Conservation (phyloP, 2,329 filamentous ascomycete species). For the Neonectria faginata region DNA sequence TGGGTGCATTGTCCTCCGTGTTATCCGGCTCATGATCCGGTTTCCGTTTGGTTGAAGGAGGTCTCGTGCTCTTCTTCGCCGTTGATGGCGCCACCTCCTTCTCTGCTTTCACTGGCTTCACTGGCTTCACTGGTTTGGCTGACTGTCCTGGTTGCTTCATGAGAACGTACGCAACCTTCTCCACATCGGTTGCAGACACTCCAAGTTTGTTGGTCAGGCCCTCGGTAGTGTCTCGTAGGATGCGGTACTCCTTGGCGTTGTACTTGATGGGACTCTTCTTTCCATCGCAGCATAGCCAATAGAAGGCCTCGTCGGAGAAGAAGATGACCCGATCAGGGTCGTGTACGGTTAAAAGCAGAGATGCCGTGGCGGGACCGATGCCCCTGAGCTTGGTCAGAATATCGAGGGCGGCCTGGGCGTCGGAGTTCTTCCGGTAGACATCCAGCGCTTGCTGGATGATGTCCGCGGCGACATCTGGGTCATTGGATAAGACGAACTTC, state of each 20-base stretch:
- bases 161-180: conserved; percentile 78
- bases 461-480: conserved; percentile 56
- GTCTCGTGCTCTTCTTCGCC: conserved; percentile 20
- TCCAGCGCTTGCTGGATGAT: conserved; percentile 66
- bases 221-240: conserved; percentile 60
- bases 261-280: conserved; percentile 72
- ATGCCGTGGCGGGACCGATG: conserved; percentile 83
- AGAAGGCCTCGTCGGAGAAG: conserved; percentile 84
- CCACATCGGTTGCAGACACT: conserved; percentile 71
- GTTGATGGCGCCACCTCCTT: conserved; percentile 21
- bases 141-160: conserved; percentile 57
- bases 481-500: conserved; percentile 72
- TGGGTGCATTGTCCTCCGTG: conserved; percentile 31
- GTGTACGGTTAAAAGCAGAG: conserved; percentile 76
- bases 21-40: conserved; percentile 18
- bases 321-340: conserved; percentile 72
- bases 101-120: background rate
- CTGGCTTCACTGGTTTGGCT: background rate
- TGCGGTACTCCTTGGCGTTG: conserved; percentile 73
- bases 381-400: conserved; percentile 73
- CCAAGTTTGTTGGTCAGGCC: conserved; percentile 61
- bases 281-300: conserved; percentile 73
- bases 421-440: conserved; percentile 54
- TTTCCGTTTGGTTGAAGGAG: conserved; percentile 42
- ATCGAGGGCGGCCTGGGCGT: conserved; percentile 62